phyloP scores from a whole-genome alignment of 2,329 filamentous ascomycete species.

The Pseudogymnoascus sp. region DNA sequence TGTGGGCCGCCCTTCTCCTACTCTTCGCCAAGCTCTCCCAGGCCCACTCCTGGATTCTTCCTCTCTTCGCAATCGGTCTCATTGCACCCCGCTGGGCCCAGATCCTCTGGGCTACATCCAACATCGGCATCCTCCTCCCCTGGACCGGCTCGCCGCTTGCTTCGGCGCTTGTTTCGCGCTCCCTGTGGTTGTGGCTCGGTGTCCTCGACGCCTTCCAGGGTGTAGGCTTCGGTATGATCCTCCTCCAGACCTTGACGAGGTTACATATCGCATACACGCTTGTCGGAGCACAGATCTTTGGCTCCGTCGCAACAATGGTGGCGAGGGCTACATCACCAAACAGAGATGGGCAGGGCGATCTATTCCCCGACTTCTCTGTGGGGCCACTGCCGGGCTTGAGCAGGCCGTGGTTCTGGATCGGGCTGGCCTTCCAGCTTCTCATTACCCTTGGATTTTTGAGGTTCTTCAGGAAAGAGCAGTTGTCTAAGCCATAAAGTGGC shows the following conservation, averaged over 20 bases:
- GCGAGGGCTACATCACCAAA: constrained; percentile 55
- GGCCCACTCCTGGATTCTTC: constrained; percentile 58
- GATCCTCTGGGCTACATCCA: constrained; percentile 58
- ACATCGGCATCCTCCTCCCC: constrained; percentile 54
- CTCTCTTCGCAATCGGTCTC: constrained; percentile 60
- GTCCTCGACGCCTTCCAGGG: constrained; percentile 58
- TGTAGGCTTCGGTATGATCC: constrained; percentile 61
- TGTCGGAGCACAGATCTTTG: constrained; percentile 54
- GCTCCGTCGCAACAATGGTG: constrained; percentile 54
- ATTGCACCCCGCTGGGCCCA: constrained; percentile 61
- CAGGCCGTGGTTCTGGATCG: constrained; percentile 55
- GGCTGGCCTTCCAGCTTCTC: constrained; percentile 47
- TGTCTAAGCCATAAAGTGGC: constrained; percentile 41
- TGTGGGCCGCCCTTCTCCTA: constrained; percentile 49
- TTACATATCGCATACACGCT: constrained; percentile 58
- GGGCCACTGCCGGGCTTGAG: constrained; percentile 39
- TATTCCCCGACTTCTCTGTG: constrained; percentile 55
- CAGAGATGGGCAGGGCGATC: constrained; percentile 51
- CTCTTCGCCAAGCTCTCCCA: constrained; percentile 48
- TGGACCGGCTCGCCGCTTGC: constrained; percentile 51
- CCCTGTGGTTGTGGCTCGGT: constrained; percentile 61
- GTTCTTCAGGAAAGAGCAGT: constrained; percentile 52
- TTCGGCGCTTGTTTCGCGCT: constrained; percentile 48
- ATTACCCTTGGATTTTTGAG: constrained; percentile 51
- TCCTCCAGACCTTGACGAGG: constrained; percentile 57